Evolutionary conservation across 2,329 filamentous ascomycete genomes (phyloP).

Genomic region (Ceratocystis papillata): DNA sequence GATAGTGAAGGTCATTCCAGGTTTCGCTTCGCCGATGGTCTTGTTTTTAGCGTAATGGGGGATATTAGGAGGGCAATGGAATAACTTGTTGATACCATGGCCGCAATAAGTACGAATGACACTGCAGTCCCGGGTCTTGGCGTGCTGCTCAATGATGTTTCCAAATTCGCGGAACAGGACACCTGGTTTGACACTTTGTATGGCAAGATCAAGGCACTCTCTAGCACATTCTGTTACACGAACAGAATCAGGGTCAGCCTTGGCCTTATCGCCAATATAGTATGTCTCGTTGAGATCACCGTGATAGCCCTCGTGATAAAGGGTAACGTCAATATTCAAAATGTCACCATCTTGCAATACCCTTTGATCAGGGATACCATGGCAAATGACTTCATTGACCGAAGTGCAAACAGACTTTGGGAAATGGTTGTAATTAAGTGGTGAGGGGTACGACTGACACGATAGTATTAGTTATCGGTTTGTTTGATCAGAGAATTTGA

Average conservation of each 20-base stretch:
- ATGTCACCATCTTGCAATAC: constrained; percentile 86
- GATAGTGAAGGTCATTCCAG: constrained; percentile 97
- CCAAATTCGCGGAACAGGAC: constrained; percentile 87
- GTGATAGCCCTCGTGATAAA: constrained; percentile 92
- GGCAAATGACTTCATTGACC: constrained; percentile 93
- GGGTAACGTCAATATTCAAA: constrained; percentile 87
- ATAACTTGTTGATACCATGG: constrained; percentile 86
- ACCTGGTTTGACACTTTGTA: constrained; percentile 84
- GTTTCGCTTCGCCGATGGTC: constrained; percentile 84
- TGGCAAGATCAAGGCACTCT: constrained; percentile 82
- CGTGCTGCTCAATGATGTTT: constrained; percentile 89
- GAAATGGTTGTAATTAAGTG: constrained; percentile 90
- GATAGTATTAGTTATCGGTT: constrained; percentile 17
- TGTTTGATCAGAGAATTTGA: neutral
- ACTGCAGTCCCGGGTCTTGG: constrained; percentile 73
- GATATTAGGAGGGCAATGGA: constrained; percentile 88
- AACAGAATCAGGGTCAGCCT: constrained; percentile 73
- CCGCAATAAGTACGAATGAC: constrained; percentile 95
- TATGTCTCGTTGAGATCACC: constrained; percentile 98
- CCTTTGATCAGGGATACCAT: constrained; percentile 91
- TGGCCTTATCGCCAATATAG: constrained; percentile 84
- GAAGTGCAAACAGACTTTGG: constrained; percentile 98
- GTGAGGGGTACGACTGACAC: constrained; percentile 80
- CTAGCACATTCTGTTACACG: constrained; percentile 83
- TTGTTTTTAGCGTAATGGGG: constrained; percentile 99